These are phyloP conservation scores for Heliamphora pulchella DNA, from an alignment of 179 eudicot genomes.

Conservation along the genomic window DNA sequence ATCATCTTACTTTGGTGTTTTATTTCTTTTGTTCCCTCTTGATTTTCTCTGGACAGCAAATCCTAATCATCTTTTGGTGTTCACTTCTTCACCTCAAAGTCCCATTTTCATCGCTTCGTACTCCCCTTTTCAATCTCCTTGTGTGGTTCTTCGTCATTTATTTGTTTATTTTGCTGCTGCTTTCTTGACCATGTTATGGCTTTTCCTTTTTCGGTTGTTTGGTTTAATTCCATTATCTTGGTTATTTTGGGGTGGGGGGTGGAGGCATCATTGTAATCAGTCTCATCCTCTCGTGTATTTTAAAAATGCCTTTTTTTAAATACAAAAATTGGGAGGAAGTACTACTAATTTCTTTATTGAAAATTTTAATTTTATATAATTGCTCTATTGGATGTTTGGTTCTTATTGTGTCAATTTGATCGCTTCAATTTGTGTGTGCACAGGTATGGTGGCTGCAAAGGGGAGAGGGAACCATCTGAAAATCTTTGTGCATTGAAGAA, in stretches of 20 bases:
- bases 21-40: background rate
- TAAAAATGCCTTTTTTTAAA: background rate
- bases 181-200: background rate
- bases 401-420: constrained; percentile 40
- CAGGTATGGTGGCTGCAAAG: constrained; percentile 42
- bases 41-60: background rate
- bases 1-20: background rate
- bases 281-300: background rate
- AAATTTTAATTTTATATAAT: background rate
- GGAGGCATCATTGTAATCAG: background rate
- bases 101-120: background rate
- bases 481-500: constrained; percentile 39
- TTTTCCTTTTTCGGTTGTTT: constrained; percentile 4
- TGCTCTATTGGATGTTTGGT: constrained; percentile 11
- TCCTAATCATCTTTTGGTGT: background rate
- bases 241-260: background rate
- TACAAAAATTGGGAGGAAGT: background rate
- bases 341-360: background rate
- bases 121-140: background rate
- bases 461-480: constrained; percentile 40
- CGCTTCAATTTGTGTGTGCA: constrained; percentile 34
- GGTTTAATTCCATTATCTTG: background rate
- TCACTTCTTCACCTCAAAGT: background rate
- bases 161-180: background rate
- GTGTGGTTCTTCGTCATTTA: background rate